Conservation (phyloP, 2,329 filamentous ascomycete genomes). For the Fusarium miscanthi region DNA sequence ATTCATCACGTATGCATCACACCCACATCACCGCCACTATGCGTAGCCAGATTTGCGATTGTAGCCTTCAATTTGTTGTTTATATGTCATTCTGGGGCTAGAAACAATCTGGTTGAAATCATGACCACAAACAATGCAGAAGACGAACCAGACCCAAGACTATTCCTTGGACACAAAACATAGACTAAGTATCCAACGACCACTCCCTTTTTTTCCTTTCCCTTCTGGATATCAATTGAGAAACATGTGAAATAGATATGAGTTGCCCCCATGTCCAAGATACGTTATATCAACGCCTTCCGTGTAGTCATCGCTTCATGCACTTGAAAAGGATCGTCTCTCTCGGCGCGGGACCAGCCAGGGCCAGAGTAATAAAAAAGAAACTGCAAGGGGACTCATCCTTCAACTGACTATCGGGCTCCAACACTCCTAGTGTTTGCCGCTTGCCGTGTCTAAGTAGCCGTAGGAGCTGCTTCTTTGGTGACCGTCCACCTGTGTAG, state of each 20-base stretch:
- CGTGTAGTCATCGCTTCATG: conserved; percentile 32
- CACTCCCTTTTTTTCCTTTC: not conserved
- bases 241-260: conserved; percentile 30
- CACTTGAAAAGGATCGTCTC: conserved; percentile 39
- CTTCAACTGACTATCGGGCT: conserved; percentile 28
- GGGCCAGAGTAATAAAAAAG: conserved; percentile 37
- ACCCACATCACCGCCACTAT: not conserved
- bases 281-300: conserved; percentile 28
- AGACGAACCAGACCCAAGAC: conserved; percentile 16
- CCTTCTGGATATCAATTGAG: conserved; percentile 16
- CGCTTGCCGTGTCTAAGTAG: conserved; percentile 46
- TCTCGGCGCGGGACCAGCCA: conserved; percentile 45
- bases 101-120: conserved; percentile 37
- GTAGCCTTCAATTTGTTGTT: conserved; percentile 31
- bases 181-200: conserved; percentile 4
- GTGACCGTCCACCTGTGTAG: conserved; percentile 45
- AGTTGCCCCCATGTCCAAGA: conserved; percentile 36
- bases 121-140: conserved; percentile 36
- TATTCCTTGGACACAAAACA: conserved; percentile 3
- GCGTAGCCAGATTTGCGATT: not conserved
- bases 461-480: conserved; percentile 52
- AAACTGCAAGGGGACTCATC: conserved; percentile 27
- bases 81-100: conserved; percentile 34
- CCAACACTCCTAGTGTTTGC: conserved; percentile 41
- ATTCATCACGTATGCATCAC: not conserved